Conservation (phyloP, 208 protist species). For the Crithidia acanthocephali region DNA sequence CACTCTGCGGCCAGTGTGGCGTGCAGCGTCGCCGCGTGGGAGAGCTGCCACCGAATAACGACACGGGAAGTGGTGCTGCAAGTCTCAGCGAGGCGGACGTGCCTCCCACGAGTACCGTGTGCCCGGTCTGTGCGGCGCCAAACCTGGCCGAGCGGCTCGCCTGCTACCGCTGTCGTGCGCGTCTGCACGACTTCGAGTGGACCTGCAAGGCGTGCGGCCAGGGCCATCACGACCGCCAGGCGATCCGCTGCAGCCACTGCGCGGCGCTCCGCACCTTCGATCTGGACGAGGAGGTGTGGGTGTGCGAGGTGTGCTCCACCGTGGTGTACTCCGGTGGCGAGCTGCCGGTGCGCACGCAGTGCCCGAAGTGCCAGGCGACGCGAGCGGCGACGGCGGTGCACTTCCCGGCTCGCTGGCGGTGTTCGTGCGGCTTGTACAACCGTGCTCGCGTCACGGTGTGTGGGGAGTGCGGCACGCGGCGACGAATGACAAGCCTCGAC, state of each 20-base stretch:
- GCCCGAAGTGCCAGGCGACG: conserved; percentile 54
- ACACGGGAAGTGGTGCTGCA: conserved; percentile 23
- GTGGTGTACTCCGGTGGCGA: conserved; percentile 64
- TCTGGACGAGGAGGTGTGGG: conserved; percentile 63
- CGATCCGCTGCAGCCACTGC: conserved; percentile 52
- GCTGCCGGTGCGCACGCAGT: conserved; percentile 49
- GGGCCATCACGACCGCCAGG: conserved; percentile 30
- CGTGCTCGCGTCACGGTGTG: conserved; percentile 33
- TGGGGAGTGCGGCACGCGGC: conserved; percentile 57
- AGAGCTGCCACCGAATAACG: conserved; percentile 12
- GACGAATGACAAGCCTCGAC: conserved; percentile 45
- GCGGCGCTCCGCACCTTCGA: conserved; percentile 45
- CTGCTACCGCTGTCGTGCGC: conserved; percentile 79
- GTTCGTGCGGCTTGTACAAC: conserved; percentile 63
- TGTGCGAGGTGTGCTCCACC: conserved; percentile 81
- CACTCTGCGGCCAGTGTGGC: conserved; percentile 55
- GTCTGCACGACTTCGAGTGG: conserved; percentile 55
- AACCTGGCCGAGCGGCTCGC: conserved; percentile 46
- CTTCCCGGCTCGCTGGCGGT: conserved; percentile 72
- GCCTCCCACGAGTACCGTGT: conserved; percentile 26
- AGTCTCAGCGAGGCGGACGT: neutral
- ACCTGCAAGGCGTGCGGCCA: conserved; percentile 49
- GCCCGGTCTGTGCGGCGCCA: conserved; percentile 57
- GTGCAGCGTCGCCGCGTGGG: conserved; percentile 20
- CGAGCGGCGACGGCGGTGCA: conserved; percentile 32